These are phyloP conservation scores for Ambrosia hybrid DNA, from an alignment of 140 eudicot genomes.

Conservation along the genomic window DNA sequence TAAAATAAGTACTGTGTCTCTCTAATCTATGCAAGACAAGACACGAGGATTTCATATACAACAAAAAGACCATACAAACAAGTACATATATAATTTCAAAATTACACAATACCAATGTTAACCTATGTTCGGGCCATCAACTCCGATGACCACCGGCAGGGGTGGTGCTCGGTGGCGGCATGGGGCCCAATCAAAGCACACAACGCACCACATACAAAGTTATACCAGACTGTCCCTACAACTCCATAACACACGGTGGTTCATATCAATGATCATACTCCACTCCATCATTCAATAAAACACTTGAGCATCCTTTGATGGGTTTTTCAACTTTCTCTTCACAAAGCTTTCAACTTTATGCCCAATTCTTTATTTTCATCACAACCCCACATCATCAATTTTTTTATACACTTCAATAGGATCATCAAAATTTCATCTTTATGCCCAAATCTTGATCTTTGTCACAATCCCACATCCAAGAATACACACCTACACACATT, in stretches of 20 bases:
- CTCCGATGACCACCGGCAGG: background rate
- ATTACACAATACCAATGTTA: background rate
- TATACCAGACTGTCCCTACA: conserved; percentile 25
- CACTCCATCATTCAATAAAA: conserved; percentile 28
- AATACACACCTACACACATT: too few species aligned
- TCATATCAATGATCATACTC: conserved; percentile 27
- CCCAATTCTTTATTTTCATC: conserved; percentile 23
- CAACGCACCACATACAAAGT: conserved; percentile 18
- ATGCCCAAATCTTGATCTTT: conserved; percentile 22
- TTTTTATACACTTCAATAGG: conserved; percentile 12
- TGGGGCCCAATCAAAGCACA: conserved; percentile 24
- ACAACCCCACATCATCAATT: conserved; percentile 28
- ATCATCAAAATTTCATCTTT: conserved; percentile 20
- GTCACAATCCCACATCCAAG: conserved; percentile 13
- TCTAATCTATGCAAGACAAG: too few species aligned
- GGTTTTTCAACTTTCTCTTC: conserved; percentile 16
- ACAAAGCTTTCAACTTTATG: conserved; percentile 31
- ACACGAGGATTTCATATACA: background rate
- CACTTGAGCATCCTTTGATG: conserved; percentile 34
- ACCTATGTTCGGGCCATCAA: conserved; percentile 2
- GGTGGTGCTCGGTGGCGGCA: conserved; percentile 11
- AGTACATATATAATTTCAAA: background rate
- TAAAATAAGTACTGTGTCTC: background rate
- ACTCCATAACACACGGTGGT: conserved; percentile 28
- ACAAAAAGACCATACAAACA: background rate